These are phyloP conservation scores for Leucosporidium yakuticum DNA, from an alignment of 768 basidiomycete genomes.

Conservation along the genomic window DNA sequence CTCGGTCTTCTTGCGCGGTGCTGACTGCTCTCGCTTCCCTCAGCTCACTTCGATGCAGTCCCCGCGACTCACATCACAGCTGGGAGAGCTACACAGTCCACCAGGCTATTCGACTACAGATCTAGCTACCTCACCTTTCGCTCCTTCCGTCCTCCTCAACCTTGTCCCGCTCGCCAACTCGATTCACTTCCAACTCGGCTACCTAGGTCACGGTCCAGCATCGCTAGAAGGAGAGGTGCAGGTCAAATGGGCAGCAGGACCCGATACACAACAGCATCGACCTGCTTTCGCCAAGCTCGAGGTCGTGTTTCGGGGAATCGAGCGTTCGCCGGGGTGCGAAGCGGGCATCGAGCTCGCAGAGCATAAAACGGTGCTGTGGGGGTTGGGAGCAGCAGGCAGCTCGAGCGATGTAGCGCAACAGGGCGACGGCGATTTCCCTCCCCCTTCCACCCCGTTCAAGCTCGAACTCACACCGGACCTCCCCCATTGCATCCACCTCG, in stretches of 20 bases:
- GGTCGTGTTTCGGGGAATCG: slow-evolving; percentile 29
- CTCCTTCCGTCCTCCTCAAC: slow-evolving; percentile 27
- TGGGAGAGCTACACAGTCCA: no score
- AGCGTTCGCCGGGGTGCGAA: neutral
- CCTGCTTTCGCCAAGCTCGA: slow-evolving; percentile 16
- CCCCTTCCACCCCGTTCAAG: slow-evolving; percentile 68
- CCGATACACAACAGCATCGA: neutral
- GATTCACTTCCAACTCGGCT: slow-evolving; percentile 77
- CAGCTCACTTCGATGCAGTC: no score
- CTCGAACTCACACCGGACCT: slow-evolving; percentile 72
- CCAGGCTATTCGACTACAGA: no score
- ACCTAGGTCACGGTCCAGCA: slow-evolving; percentile 59
- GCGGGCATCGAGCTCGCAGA: slow-evolving; percentile 19
- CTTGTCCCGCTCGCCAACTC: slow-evolving; percentile 63
- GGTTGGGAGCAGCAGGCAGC: slow-evolving; percentile 14
- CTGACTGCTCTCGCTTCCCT: no score
- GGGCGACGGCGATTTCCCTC: slow-evolving; percentile 43
- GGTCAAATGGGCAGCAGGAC: slow-evolving; percentile 58
- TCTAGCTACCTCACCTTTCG: neutral
- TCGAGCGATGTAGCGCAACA: neutral
- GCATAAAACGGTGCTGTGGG: slow-evolving; percentile 24
- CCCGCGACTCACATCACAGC: no score
- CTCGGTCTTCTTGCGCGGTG: no score
- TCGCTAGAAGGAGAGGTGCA: slow-evolving; percentile 83
- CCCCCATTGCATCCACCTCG: slow-evolving; percentile 73